Conservation (phyloP, 352 stramenopile genomes). For the Globisporangium radiosum region DNA sequence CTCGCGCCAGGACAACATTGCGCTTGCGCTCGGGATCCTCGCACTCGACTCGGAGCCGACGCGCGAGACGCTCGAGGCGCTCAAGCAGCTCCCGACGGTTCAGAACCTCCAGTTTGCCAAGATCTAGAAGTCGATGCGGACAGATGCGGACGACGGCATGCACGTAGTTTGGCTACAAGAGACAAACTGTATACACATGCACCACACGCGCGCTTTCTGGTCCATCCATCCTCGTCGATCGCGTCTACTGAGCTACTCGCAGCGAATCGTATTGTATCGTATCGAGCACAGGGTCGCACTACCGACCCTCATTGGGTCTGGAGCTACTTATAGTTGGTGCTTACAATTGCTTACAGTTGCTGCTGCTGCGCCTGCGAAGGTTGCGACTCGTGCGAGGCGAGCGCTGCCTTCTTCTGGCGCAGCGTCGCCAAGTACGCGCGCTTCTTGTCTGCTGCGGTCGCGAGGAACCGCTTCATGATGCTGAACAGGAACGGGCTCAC, state of each 20-base stretch:
- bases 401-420: conserved; percentile 12
- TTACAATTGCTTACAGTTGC: neutral
- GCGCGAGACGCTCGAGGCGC: conserved; percentile 41
- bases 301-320: neutral
- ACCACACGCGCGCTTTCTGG: too few species aligned
- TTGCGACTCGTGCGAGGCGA: neutral
- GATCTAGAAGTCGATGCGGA: conserved; percentile 24
- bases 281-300: neutral
- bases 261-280: too few species aligned
- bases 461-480: conserved; percentile 72
- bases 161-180: neutral
- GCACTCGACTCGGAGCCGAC: conserved; percentile 55
- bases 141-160: neutral
- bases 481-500: conserved; percentile 59
- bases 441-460: conserved; percentile 69
- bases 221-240: too few species aligned
- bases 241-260: too few species aligned
- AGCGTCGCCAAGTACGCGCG: conserved; percentile 36
- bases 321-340: neutral
- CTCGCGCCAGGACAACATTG: conserved; percentile 51
- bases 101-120: conserved; percentile 62
- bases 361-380: neutral
- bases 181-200: too few species aligned
- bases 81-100: conserved; percentile 60
- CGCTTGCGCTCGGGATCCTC: conserved; percentile 67